These are phyloP conservation scores for Torulaspora quercuum DNA, from an alignment of 805 yeast species.

Conservation along the genomic window DNA sequence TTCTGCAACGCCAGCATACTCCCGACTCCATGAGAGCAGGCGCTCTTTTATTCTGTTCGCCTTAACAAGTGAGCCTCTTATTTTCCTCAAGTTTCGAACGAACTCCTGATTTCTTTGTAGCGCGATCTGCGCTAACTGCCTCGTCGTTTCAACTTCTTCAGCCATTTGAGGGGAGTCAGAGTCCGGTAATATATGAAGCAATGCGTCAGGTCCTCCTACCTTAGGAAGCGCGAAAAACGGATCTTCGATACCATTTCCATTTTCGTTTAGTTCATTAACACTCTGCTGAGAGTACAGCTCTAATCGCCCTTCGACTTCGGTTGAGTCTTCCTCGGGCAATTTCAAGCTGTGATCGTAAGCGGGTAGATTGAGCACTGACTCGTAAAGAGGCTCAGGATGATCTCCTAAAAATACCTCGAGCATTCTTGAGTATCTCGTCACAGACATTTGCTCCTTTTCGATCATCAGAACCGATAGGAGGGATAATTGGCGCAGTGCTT, in stretches of 20 bases:
- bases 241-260: constrained; percentile 40
- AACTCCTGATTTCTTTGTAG: constrained; percentile 84
- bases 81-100: constrained; percentile 67
- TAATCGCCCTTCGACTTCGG: constrained; percentile 18
- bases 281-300: constrained; percentile 7
- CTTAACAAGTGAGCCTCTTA: constrained; percentile 71
- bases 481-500: constrained; percentile 59
- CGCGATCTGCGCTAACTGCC: constrained; percentile 73
- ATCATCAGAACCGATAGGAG: constrained; percentile 71
- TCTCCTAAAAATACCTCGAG: constrained; percentile 84
- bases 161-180: constrained; percentile 49
- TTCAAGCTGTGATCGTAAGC: constrained; percentile 62
- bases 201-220: constrained; percentile 28
- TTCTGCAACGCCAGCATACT: constrained; percentile 66
- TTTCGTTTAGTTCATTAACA: constrained; percentile 5
- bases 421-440: constrained; percentile 65
- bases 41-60: constrained; percentile 72
- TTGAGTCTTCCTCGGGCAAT: constrained; percentile 29
- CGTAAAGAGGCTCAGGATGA: constrained; percentile 65
- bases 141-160: constrained; percentile 62
- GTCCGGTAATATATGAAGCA: constrained; percentile 28
- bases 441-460: constrained; percentile 75
- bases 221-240: constrained; percentile 67
- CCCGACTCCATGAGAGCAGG: constrained; percentile 79
- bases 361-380: constrained; percentile 62